Conservation (phyloP, 306 rosid species). For the Glycine latifolia region DNA sequence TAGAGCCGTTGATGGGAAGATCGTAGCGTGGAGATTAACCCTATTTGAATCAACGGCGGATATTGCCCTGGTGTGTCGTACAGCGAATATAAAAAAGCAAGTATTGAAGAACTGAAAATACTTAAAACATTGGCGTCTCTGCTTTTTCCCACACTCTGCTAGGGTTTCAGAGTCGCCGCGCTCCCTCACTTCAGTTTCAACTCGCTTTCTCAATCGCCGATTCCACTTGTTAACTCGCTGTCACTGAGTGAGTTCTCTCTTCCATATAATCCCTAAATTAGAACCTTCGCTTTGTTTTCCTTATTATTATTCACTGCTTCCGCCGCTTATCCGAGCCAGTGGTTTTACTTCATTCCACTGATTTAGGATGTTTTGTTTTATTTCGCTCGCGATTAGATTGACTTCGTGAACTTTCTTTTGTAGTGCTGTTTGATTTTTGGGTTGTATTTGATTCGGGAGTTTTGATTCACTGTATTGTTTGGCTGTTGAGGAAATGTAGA, state of each 20-base stretch:
- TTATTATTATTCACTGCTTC: not conserved
- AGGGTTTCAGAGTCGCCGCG: constrained; percentile 90
- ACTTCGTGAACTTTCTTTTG: not conserved
- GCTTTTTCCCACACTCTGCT: constrained; percentile 73
- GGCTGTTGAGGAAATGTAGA: not conserved
- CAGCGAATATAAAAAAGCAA: constrained; percentile 49
- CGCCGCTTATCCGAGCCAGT: constrained; percentile 43
- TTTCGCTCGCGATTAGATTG: constrained; percentile 26
- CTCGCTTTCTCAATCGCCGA: constrained; percentile 42
- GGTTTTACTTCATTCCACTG: not conserved
- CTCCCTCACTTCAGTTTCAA: constrained; percentile 16
- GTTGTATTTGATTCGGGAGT: not conserved
- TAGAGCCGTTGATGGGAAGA: constrained; percentile 50
- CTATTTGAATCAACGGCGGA: constrained; percentile 47
- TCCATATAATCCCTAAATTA: not conserved
- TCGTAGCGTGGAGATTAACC: constrained; percentile 25
- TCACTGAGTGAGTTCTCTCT: constrained; percentile 21
- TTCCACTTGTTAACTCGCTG: constrained; percentile 52
- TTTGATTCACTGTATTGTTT: constrained; percentile 12
- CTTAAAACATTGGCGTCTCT: constrained; percentile 55
- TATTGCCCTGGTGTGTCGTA: constrained; percentile 11
- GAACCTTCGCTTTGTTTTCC: not conserved
- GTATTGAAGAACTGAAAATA: constrained; percentile 39
- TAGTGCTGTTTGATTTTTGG: not conserved
- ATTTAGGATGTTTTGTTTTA: not conserved